Evolutionary conservation across 179 eudicot genomes (phyloP), one percentile per base, ranked within the genome.

Genomic region (Heliamphora pulchella): DNA sequence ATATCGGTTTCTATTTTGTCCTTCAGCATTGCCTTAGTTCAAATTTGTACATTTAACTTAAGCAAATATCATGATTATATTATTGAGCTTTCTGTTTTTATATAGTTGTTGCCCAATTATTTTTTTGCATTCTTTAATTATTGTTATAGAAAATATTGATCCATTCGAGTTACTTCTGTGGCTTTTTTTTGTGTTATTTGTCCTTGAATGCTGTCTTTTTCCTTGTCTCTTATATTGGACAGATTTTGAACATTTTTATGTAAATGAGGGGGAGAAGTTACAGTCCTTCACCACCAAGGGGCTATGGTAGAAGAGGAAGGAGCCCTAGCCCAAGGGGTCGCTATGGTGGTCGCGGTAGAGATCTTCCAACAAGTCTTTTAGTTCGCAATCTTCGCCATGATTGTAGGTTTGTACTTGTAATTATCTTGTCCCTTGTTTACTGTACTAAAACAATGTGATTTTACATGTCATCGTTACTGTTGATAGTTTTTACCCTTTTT

Each of bases 231-330:
- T 76, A 46, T 4, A 4, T 76, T 59, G 55, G 54, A 62, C 69
- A 75, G 78, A 58, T 57, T 59, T 48, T 9, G 14, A 22, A 50
- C 61, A 20, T n/a, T n/a, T n/a, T n/a, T n/a, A n/a, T n/a, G n/a
- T n/a, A 62, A 82, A 90, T 91, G 92, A 91, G 93, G 83, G 92
- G 91, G 73, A 88, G 97, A 85, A 89, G 94, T 80, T 90, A 92
- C 89, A 93, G 93, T 77, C 97, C 98, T 3, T 92, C 98, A 20
- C 98, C 98, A 18, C 83, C 86, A 53, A 88, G 94, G 84, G 87
- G 91, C 47, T 89, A 88, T 63, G 84, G 92, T 79, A 83, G 93
- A 61, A 85, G 96, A 67, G 74, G 74, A 47, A 84, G 97, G 79
- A 91, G 97, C 85, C 97, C 96, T 1, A 89, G 93, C 43, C 96